phyloP scores from a whole-genome alignment of 441 rosid species.

The Sinapis alba region DNA sequence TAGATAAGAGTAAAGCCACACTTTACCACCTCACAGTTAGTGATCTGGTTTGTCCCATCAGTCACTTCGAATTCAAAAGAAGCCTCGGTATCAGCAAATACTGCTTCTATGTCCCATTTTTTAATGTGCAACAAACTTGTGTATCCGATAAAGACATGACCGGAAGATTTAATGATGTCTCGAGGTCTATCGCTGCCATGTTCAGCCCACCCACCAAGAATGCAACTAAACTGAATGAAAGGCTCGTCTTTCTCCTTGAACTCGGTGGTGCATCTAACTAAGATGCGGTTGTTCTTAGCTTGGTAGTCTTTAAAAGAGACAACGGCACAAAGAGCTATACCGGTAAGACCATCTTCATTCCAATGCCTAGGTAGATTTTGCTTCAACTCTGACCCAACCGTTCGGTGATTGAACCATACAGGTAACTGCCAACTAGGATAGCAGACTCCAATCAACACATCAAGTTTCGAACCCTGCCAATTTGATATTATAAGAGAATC shows the following conservation, averaged over 20 bases:
- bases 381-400: slow-evolving; percentile 9
- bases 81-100: slow-evolving; percentile 14
- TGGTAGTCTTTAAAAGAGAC: slow-evolving; percentile 1
- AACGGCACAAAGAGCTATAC: slow-evolving; percentile 27
- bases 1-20: slow-evolving; percentile 32
- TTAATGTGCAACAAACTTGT: slow-evolving; percentile 8
- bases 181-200: not conserved
- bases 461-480: slow-evolving; percentile 20
- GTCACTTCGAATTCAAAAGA: slow-evolving; percentile 18
- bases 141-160: slow-evolving; percentile 34
- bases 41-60: slow-evolving; percentile 16
- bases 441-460: slow-evolving; percentile 11
- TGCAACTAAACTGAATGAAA: slow-evolving; percentile 15
- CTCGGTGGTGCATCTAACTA: slow-evolving; percentile 12
- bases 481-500: not conserved
- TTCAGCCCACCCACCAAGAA: slow-evolving; percentile 26
- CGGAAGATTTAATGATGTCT: not conserved
- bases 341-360: slow-evolving; percentile 14
- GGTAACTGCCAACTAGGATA: slow-evolving; percentile 33
- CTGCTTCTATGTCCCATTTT: not conserved
- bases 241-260: slow-evolving; percentile 2
- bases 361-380: slow-evolving; percentile 23
- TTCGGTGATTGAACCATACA: slow-evolving; percentile 25
- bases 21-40: slow-evolving; percentile 25
- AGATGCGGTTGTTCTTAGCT: not conserved